phyloP scores from a whole-genome alignment of 306 rosid genomes.

The Parietaria judaica region DNA sequence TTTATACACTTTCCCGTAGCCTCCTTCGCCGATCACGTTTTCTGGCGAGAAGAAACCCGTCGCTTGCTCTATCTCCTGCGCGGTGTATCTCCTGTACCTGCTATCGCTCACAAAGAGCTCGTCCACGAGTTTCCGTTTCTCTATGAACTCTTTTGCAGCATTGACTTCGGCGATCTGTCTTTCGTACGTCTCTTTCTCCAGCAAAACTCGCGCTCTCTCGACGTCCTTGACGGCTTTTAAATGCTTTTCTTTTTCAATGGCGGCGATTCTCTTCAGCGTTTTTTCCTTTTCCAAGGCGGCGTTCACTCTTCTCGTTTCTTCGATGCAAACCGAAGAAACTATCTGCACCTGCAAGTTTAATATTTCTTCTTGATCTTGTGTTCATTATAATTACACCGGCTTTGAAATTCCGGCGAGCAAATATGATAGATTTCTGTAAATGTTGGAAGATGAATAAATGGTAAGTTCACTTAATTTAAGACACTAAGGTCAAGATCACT shows the following conservation, averaged over 20 bases:
- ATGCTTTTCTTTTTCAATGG: conserved; percentile 70
- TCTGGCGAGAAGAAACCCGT: conserved; percentile 49
- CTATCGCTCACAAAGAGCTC: conserved; percentile 55
- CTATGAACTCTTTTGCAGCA: conserved; percentile 58
- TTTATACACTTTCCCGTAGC: conserved; percentile 90
- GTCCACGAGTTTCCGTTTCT: conserved; percentile 62
- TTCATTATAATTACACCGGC: conserved; percentile 4
- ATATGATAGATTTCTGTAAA: no score
- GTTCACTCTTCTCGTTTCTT: conserved; percentile 57
- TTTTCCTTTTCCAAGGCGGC: conserved; percentile 68
- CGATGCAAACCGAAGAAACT: conserved; percentile 68
- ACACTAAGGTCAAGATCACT: no score
- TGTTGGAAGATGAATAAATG: no score
- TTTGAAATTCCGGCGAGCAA: background rate
- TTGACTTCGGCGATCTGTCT: conserved; percentile 72
- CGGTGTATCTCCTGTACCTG: conserved; percentile 74
- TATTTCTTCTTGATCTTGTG: conserved; percentile 16
- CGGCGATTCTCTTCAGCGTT: conserved; percentile 57
- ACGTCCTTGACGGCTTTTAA: conserved; percentile 60
- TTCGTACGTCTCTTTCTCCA: conserved; percentile 71
- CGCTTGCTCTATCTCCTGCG: conserved; percentile 70
- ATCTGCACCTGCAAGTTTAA: conserved; percentile 41
- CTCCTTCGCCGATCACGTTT: conserved; percentile 82
- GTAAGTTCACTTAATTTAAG: no score
- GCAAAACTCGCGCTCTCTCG: conserved; percentile 55